phyloP scores from a whole-genome alignment of 2,329 filamentous ascomycete species.

The Fusarium pseudocircinatum region DNA sequence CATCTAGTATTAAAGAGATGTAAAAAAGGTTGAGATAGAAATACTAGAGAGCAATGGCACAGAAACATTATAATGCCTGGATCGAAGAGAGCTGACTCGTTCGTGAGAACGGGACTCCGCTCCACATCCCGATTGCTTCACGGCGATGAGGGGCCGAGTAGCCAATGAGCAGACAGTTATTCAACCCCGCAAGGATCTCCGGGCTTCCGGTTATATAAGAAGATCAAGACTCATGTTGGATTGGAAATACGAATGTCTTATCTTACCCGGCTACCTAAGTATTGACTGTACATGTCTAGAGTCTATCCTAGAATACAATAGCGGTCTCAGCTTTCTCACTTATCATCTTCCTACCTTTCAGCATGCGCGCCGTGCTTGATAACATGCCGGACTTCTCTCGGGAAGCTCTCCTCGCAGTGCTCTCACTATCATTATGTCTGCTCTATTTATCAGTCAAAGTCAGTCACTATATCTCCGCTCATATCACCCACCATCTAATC shows the following conservation, averaged over 20 bases:
- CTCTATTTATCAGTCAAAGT: neutral
- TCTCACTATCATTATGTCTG: neutral
- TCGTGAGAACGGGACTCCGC: neutral
- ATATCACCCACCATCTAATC: accelerated
- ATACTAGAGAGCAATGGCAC: accelerated
- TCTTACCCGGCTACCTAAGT: too few species aligned
- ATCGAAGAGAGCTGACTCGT: neutral
- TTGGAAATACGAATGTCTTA: too few species aligned
- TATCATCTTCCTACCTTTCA: neutral
- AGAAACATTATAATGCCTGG: neutral
- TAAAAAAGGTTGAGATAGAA: accelerated
- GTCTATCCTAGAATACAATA: too few species aligned
- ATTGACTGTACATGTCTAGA: too few species aligned
- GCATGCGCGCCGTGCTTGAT: neutral
- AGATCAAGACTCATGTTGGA: too few species aligned
- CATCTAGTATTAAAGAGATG: accelerated
- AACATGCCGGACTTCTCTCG: neutral
- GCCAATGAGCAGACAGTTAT: too few species aligned
- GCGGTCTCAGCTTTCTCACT: accelerated
- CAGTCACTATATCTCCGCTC: accelerated
- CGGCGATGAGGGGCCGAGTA: neutral
- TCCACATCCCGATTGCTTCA: neutral
- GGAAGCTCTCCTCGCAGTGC: neutral
- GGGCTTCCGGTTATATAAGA: neutral
- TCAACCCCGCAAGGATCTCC: neutral